phyloP scores from a whole-genome alignment of 2,329 filamentous ascomycete genomes.

The Arthroderma sp. region DNA sequence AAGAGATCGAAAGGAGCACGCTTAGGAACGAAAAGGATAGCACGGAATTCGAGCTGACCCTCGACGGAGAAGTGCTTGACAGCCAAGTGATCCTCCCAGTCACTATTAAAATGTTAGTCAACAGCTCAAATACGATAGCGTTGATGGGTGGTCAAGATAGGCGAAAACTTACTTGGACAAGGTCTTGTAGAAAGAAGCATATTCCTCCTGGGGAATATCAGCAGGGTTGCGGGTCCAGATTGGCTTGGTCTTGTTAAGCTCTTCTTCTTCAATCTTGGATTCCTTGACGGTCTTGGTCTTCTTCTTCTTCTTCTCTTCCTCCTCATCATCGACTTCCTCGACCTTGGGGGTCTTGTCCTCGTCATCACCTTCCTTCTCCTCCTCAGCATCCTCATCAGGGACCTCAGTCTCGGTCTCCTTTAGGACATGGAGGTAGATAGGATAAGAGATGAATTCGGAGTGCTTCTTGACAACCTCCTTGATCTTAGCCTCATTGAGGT shows the following conservation, averaged over 20 bases:
- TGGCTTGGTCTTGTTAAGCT: constrained; percentile 99
- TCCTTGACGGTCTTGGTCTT: constrained; percentile 99
- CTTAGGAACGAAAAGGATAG: constrained; percentile 99
- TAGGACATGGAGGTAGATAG: constrained; percentile 98
- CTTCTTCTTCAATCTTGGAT: constrained; percentile 96
- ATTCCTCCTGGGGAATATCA: constrained; percentile 93
- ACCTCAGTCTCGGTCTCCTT: constrained; percentile 99
- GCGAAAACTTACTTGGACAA: constrained; percentile 56
- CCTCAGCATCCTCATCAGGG: constrained; percentile 81
- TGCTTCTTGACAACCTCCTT: constrained; percentile 99
- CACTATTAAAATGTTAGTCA: constrained; percentile 29
- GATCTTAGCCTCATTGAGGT: constrained; percentile 96
- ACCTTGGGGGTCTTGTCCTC: constrained; percentile 88
- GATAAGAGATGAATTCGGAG: constrained; percentile 99
- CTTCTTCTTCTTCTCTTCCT: constrained; percentile 70
- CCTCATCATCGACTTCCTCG: constrained; percentile 79
- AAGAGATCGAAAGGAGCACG: constrained; percentile 98
- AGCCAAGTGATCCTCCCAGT: constrained; percentile 98
- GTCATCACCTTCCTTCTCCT: constrained; percentile 47
- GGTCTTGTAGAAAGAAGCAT: constrained; percentile 99
- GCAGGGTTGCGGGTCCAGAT: constrained; percentile 98
- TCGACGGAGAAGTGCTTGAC: constrained; percentile 99
- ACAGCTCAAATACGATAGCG: not conserved
- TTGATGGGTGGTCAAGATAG: not conserved
- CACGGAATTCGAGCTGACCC: constrained; percentile 99